Evolutionary conservation across 495 filamentous ascomycete genomes (phyloP), one percentile per base, ranked within the genome.

Genomic region (Pyrenula aspistea): DNA sequence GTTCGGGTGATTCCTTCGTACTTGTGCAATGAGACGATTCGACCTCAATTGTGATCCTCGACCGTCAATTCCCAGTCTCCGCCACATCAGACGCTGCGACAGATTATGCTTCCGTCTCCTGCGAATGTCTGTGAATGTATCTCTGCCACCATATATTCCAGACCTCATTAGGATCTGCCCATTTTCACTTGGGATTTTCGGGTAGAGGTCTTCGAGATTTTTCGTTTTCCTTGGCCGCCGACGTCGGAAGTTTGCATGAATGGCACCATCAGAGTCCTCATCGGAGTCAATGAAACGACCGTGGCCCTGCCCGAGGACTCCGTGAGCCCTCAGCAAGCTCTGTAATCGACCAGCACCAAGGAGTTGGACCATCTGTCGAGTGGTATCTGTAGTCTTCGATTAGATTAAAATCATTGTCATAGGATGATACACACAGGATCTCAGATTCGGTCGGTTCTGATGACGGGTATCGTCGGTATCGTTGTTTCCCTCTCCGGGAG

Each of bases 131-230:
- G 71, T 66, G 21, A 75, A 74, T 50, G 73, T 66, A 52, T 81
- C 74, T 55, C 79, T 84, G 21, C 73, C 74, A 2, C 91, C 91
- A 63, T 94, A 96, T 2, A 73, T 74, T 1, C 91, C 91, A 15
- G 83, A 83, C 23, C 79, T 72, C 91, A 96, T 95, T 60, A 96
- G 69, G 55, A 83, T 78, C 55, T 67, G 75, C 10, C 91, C 91
- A 56, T 81, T 75, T 3, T 89, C 83, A 62, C 84, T 92, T 0
- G 91, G 91, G 0, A 94, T 82, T 56, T 83, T 83, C 19, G 90
- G 88, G 56, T 85, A 87, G 54, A 78, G 67, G 4, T 74, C 70
- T 36, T 74, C 70, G 10, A 67, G 65, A 0, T 61, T 51, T 50
- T 68, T 59, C 36, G 60, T 62, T 55, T 69, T 63, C 25, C 64